phyloP scores from a whole-genome alignment of 1,284 basidiomycete genomes.

The Pseudozyma sp. region DNA sequence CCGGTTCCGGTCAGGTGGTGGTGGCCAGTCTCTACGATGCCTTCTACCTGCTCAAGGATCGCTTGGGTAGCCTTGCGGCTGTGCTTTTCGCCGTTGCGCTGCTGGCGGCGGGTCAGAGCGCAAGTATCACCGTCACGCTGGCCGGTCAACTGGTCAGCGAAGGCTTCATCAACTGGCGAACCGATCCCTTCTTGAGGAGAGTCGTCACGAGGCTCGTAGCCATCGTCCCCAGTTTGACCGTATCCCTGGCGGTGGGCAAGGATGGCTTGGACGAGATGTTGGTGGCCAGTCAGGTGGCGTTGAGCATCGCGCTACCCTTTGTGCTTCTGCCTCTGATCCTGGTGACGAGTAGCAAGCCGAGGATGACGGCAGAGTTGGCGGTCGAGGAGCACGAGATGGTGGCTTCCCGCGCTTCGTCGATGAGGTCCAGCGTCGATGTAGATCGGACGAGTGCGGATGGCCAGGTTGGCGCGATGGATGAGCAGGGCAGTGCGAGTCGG shows the following conservation, averaged over 20 bases:
- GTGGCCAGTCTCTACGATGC: slow-evolving; percentile 64
- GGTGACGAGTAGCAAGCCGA: slow-evolving; percentile 52
- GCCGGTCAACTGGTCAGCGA: slow-evolving; percentile 92
- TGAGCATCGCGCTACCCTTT: slow-evolving; percentile 87
- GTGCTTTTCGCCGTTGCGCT: slow-evolving; percentile 66
- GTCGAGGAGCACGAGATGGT: neutral
- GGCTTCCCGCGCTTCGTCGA: slow-evolving; percentile 7
- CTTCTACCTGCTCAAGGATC: slow-evolving; percentile 54
- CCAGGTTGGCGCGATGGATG: neutral
- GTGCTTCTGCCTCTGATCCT: slow-evolving; percentile 61
- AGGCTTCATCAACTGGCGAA: slow-evolving; percentile 90
- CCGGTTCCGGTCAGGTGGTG: slow-evolving; percentile 37
- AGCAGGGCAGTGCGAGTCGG: neutral
- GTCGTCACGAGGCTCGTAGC: slow-evolving; percentile 85
- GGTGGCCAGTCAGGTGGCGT: slow-evolving; percentile 86
- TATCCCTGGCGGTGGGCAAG: slow-evolving; percentile 81
- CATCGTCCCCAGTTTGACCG: slow-evolving; percentile 85
- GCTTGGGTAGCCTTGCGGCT: slow-evolving; percentile 51
- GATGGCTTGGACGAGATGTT: slow-evolving; percentile 83
- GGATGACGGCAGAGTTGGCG: slow-evolving; percentile 45
- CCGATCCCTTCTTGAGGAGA: slow-evolving; percentile 83
- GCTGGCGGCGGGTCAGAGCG: slow-evolving; percentile 84
- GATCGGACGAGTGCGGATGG: slow-evolving; percentile 4
- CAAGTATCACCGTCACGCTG: slow-evolving; percentile 90
- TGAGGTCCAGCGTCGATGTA: slow-evolving; percentile 12